Evolutionary conservation across 1,139 yeast genomes (phyloP), one percentile per base, ranked within the genome.

Genomic region (Debaryomyces udenii): DNA sequence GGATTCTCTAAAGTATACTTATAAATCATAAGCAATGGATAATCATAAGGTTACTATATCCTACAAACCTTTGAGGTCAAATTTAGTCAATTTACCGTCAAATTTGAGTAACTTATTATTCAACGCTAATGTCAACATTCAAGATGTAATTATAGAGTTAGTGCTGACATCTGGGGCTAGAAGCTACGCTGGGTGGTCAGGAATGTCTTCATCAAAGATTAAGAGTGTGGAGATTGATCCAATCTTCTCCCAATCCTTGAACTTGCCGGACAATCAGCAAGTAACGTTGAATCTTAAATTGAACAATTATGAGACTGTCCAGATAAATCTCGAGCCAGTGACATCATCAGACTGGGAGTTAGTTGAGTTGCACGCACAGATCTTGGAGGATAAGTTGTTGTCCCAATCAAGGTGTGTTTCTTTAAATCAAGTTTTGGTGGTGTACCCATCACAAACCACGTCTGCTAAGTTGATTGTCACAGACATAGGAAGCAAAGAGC

Each of bases 261-360:
- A 18, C 46, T 51, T 88, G 9, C 44, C 50, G 4, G 82, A 81
- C 27, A 64, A 62, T 9, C 66, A 71, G 3, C 53, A 59, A 22
- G 70, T 83, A n/a, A 55, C 53, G 1, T 39, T 76, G 32, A 68
- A 70, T 39, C 53, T 73, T 57, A 70, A 56, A 63, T 71, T 75
- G 27, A 69, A 76, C 27, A 70, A 75, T 10, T 76, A 69, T 17
- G 73, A 66, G 38, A 82, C 90, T 0, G 63, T 73, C 6, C 78
- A 81, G 4, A 81, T 91, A 6, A 81, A 79, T 55, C 72, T 91
- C 34, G 97, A 89, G 56, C 98, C 98, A 0, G 63, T 78, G 26
- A 74, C 87, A 0, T 63, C 83, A 3, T 76, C 86, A 3, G 99
- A 93, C 57, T 93, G 98, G 98, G 98, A 91, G 52, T 68, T 87